Evolutionary conservation across 2,329 filamentous ascomycete species (phyloP), one percentile per base, ranked within the genome.

Genomic region (Escovopsis sp.): DNA sequence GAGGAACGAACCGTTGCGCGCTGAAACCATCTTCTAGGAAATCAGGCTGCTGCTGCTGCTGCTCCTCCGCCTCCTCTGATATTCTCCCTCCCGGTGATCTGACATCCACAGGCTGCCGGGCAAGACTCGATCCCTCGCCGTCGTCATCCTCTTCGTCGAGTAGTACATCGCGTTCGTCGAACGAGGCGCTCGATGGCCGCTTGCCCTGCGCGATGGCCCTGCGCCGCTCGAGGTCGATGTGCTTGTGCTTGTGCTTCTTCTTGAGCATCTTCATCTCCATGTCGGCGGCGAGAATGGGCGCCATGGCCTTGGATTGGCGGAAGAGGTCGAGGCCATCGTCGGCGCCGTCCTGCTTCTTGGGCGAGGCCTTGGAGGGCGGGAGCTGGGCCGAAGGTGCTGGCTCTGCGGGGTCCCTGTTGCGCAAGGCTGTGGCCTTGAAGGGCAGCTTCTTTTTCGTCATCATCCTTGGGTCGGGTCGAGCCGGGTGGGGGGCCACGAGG

Each of bases 261-360:
- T 49, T 55, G 43, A 48, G 44, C 39, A 49, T 23, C n/a, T 51
- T 51, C 37, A 58, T 54, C 48, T 64, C 56, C 33, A 56, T 59
- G 30, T 69, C 63, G n/a, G 65, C 63, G 42, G 61, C 54, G 30
- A 68, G 53, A 33, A 62, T 59, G 6, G 65, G 61, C 40, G 68
- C 70, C 53, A 73, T 71, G 44, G 68, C 62, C 47, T 66, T 68
- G 11, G 68, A 62, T 5, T 69, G 67, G 36, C 65, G 63, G 48
- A 77, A 77, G 6, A 76, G 57, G 2, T 59, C 60, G 10, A 76
- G 59, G 3, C 54, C 60, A 34, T 65, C 57, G 12, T 57, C 56
- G 28, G 28, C 11, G 28, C 11, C 4, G 28, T 30, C 28, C 3
- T 30, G 8, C 8, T 30, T 30, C 8, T 30, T 30, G 28, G 8